These are phyloP conservation scores for Sisymbrium irio DNA, from an alignment of 345 rosid species.

Conservation along the genomic window DNA sequence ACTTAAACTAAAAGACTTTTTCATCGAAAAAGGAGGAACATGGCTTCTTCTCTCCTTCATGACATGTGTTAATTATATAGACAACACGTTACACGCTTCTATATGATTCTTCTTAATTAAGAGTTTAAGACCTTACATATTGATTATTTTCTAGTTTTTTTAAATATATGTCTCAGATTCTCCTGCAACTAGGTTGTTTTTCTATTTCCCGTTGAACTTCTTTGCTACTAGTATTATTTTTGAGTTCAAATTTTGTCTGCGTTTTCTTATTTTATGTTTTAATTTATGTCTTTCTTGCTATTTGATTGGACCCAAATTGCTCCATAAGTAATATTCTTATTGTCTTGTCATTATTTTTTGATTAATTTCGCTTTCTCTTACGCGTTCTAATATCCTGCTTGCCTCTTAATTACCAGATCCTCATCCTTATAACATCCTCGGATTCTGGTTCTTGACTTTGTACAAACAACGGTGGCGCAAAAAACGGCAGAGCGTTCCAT, in stretches of 20 bases:
- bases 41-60: slow-evolving; percentile 26
- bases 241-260: slow-evolving; percentile 8
- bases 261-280: slow-evolving; percentile 22
- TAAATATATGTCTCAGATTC: slow-evolving; percentile 36
- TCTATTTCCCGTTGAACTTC: slow-evolving; percentile 32
- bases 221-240: slow-evolving; percentile 23
- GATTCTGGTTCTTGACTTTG: slow-evolving; percentile 29
- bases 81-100: slow-evolving; percentile 24
- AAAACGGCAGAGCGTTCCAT: slow-evolving; percentile 36
- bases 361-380: slow-evolving; percentile 8
- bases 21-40: slow-evolving; percentile 34
- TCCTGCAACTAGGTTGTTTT: slow-evolving; percentile 50
- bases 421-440: slow-evolving; percentile 28
- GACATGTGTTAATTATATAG: slow-evolving; percentile 9
- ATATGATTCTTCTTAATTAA: not conserved
- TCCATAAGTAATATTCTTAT: slow-evolving; percentile 15
- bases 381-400: slow-evolving; percentile 17
- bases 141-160: not conserved
- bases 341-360: slow-evolving; percentile 19
- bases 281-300: slow-evolving; percentile 30
- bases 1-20: not conserved
- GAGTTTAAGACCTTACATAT: not conserved
- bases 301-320: slow-evolving; percentile 34
- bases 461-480: slow-evolving; percentile 34
- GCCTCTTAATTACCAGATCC: slow-evolving; percentile 33